Base-by-base conservation (phyloP, 352 stramenopile species). In the Discostella stelligera region DNA sequence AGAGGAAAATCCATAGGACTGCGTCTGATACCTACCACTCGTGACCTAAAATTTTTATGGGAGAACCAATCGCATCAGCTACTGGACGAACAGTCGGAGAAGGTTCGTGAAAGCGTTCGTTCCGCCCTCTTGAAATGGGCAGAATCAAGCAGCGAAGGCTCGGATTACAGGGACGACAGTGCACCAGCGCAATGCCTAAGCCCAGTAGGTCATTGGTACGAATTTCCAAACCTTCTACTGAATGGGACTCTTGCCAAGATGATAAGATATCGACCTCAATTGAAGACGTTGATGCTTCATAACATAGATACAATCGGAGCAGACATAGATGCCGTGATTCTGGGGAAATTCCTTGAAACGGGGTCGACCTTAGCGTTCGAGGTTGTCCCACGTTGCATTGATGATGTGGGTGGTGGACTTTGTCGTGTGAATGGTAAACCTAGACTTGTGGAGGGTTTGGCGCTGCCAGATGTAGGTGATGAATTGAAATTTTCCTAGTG, bases 271-370 rank as follows among this genome's bases (percentile, higher is more conserved):
- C 77, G 80, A 11, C 83, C 83, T 10, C 79, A 87, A 67, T 55
- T 89, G 1, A 74, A 82, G 39, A 86, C 78, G 25, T 74, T 89
- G 23, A 89, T 89, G 83, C 49, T 89, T 4, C 83, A 89, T 53
- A 89, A 89, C 52, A 89, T 89, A 32, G 83, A 89, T 59, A 89
- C 83, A 1, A 77, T 89, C 44, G 83, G 83, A 18, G 79, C 80
- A 23, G 70, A 84, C 52, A 76, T 87, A 18, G 83, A 89, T 78
- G 59, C 83, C 11, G 64, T 39, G 13, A 66, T 89, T 16, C 52
- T 89, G 32, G 83, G 83, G 21, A 65, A 73, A 25, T 89, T 89
- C 76, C 53, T 83, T 37, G 44, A 79, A 30, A 61, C 71, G 13
- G 55, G 62, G 4, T 81, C 76, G 6, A 81, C 73, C 14, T 41